These are phyloP conservation scores for Botrytis pseudocinerea DNA, from an alignment of 2,329 filamentous ascomycete species.

Conservation along the genomic window DNA sequence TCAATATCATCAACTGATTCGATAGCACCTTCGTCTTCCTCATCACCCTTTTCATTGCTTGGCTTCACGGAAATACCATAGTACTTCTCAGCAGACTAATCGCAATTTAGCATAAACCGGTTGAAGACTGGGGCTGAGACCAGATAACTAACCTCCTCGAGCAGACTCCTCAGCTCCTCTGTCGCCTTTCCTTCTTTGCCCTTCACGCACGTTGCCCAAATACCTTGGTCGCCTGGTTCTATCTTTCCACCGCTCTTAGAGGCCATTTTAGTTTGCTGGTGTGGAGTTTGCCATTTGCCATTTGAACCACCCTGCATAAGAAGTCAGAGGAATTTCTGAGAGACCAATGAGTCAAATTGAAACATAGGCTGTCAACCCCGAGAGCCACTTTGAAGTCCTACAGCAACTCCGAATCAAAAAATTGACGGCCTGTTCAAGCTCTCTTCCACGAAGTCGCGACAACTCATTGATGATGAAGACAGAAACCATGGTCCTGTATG, in stretches of 20 bases:
- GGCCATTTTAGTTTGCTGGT: constrained; percentile 53
- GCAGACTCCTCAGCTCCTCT: constrained; percentile 64
- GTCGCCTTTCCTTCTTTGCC: constrained; percentile 70
- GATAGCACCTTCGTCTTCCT: constrained; percentile 45
- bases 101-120: constrained; percentile 8
- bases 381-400: not conserved
- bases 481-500: not conserved
- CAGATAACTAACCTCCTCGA: constrained; percentile 58
- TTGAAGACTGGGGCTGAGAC: not conserved
- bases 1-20: constrained; percentile 65
- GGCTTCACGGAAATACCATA: constrained; percentile 46
- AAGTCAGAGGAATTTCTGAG: not conserved
- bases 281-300: constrained; percentile 62
- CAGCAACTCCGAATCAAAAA: not conserved
- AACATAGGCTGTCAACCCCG: not conserved
- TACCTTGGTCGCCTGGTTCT: constrained; percentile 68
- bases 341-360: not conserved
- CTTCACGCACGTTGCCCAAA: constrained; percentile 77
- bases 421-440: not conserved
- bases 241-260: constrained; percentile 50
- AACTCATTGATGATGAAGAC: not conserved
- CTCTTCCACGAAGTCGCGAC: not conserved
- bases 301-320: constrained; percentile 47
- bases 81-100: constrained; percentile 64
- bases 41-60: constrained; percentile 40